Evolutionary conservation across 371 early-diverging fungal species (phyloP).

Genomic region (Mortierella sp.): DNA sequence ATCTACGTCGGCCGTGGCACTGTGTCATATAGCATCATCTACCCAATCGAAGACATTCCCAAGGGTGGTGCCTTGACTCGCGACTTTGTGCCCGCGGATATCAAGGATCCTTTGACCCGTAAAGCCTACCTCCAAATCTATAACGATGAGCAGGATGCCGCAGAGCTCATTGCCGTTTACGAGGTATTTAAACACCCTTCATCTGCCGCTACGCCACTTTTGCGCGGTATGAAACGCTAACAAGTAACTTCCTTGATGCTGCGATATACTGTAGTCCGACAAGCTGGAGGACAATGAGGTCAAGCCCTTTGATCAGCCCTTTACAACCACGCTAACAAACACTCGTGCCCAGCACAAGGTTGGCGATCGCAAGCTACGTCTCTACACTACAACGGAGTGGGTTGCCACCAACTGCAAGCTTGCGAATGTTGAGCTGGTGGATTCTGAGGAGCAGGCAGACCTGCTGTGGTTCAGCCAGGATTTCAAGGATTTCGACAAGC

Average conservation of each 20-base stretch:
- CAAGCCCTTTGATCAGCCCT: conserved; percentile 42
- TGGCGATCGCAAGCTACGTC: conserved; percentile 39
- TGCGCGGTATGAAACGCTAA: too few relatives aligned
- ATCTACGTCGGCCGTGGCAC: conserved; percentile 70
- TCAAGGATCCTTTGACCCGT: conserved; percentile 57
- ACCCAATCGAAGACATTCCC: conserved; percentile 65
- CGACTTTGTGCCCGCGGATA: conserved; percentile 61
- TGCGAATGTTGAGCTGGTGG: conserved; percentile 60
- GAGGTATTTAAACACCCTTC: conserved; percentile 25
- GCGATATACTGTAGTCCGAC: conserved; percentile 22
- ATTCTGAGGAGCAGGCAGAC: conserved; percentile 60
- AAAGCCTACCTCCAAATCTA: conserved; percentile 65
- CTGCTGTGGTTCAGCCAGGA: conserved; percentile 65
- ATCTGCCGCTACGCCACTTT: neutral
- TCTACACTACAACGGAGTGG: conserved; percentile 62
- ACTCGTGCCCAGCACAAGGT: conserved; percentile 8
- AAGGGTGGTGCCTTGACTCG: conserved; percentile 62
- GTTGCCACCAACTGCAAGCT: conserved; percentile 62
- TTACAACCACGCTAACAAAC: conserved; percentile 23
- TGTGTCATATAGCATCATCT: conserved; percentile 71
- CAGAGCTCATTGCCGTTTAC: conserved; percentile 55
- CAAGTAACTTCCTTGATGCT: too few relatives aligned
- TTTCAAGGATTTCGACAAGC: conserved; percentile 62
- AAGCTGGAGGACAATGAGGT: conserved; percentile 33
- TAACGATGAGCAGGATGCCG: conserved; percentile 55